These are phyloP conservation scores for Lumnitzera littorea DNA, from an alignment of 345 rosid species.

Conservation along the genomic window DNA sequence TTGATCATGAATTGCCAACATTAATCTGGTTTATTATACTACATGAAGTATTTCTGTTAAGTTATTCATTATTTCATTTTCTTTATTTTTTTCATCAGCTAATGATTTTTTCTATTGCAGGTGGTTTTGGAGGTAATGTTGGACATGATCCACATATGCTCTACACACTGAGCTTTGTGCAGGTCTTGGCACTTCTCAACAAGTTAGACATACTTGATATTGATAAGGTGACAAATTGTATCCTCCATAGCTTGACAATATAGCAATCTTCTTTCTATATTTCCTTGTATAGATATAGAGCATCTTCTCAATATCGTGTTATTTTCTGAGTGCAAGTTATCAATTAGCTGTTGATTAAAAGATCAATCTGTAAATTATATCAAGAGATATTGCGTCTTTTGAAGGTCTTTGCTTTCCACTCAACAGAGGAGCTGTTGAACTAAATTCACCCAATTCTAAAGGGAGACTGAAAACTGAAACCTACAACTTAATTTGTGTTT, in stretches of 20 bases:
- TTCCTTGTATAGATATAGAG: not conserved
- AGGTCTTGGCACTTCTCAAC: conserved; percentile 70
- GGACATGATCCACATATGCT: conserved; percentile 83
- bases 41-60: not conserved
- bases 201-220: conserved; percentile 57
- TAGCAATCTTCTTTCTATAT: not conserved
- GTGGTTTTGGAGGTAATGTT: conserved; percentile 93
- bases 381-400: not conserved
- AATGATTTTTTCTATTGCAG: conserved; percentile 26
- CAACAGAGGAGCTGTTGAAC: not conserved
- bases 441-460: no score
- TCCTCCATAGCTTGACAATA: conserved; percentile 32
- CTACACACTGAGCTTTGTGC: conserved; percentile 82
- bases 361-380: not conserved
- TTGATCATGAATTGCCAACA: conserved; percentile 83
- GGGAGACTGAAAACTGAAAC: no score
- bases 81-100: not conserved
- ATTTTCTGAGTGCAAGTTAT: not conserved
- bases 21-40: not conserved
- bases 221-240: conserved; percentile 69
- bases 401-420: no score
- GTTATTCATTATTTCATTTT: not conserved
- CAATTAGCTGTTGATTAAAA: not conserved
- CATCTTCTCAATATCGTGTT: not conserved
- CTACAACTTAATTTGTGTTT: conserved; percentile 1